phyloP scores from a whole-genome alignment of 805 yeast species.

The Ogataea chonburiensis region DNA sequence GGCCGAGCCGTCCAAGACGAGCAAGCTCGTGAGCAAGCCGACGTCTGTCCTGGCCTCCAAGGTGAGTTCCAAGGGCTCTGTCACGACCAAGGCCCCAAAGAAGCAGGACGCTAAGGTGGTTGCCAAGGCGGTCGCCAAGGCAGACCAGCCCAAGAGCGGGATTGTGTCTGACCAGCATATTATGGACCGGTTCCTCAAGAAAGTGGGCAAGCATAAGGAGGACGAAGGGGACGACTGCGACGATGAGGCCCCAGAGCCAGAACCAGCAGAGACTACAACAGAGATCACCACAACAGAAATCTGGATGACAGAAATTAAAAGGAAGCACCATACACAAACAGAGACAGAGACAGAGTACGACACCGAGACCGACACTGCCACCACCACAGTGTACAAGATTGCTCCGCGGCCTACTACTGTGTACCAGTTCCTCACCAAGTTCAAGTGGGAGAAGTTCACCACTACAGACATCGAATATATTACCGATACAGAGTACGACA shows the following conservation, averaged over 20 bases:
- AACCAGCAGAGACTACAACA: background rate
- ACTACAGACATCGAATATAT: constrained; percentile 17
- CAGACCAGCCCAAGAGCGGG: too few species aligned
- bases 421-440: constrained; percentile 18
- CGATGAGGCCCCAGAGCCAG: constrained; percentile 3
- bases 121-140: too few species aligned
- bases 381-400: constrained; percentile 23
- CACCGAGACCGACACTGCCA: constrained; percentile 19
- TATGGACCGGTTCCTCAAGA: constrained; percentile 2
- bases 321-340: constrained; percentile 13
- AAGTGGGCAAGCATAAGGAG: constrained; percentile 1
- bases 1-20: background rate
- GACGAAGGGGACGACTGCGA: constrained; percentile 17
- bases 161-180: too few species aligned
- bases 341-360: constrained; percentile 19
- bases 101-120: background rate
- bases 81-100: background rate
- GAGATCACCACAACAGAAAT: constrained; percentile 7
- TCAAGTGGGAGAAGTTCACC: constrained; percentile 19
- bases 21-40: too few species aligned
- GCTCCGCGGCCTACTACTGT: constrained; percentile 20
- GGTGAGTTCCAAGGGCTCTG: background rate
- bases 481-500: constrained; percentile 21
- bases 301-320: constrained; percentile 16
- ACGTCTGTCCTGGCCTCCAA: constrained; percentile 1